Evolutionary conservation across 257 asterid species (phyloP), one percentile per base, ranked within the genome.

Genomic region (Perilla frutescens): DNA sequence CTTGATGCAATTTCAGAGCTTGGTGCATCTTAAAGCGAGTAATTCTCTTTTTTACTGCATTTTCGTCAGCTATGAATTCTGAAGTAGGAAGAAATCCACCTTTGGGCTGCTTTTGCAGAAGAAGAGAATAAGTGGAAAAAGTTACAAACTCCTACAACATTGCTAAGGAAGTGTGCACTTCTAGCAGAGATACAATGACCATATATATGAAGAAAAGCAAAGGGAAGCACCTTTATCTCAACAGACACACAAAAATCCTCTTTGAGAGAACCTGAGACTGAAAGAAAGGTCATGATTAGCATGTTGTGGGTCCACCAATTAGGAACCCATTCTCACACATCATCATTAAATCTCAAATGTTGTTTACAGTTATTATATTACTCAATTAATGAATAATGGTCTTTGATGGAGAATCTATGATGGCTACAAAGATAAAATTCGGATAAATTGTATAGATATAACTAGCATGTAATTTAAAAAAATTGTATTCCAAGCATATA

Each of bases 11-110:
- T 79, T 89, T 92, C 76, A 95, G 84, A 74, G 87, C 88, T 84
- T 95, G 98, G 81, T 95, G 96, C 99, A 92, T 90, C 80, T 80
- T 79, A 73, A 95, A 95, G 72, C 99, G 97, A 77, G 88, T 64
- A 44, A 78, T 69, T 31, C 89, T 89, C 83, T 71, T 90, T 84
- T 95, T 90, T 7, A 90, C 79, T 2, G 84, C 90, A 79, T 87
- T 90, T 73, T 79, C 87, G 80, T 88, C 87, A 6, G 86, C 79
- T 48, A 95, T 92, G 74, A 85, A 95, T 79, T 92, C 84, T 29
- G 99, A 89, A 49, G 39, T 54, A 2, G 99, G 96, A 83, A 92
- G 91, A 74, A 89, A 88, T 75, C 98, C 98, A 66, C 93, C 82
- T 81, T 95, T 95, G 61, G 99, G 99, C 99, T 93, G 90, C 84